Conservation (phyloP, 768 basidiomycete genomes). For the Phylloporus sp. region DNA sequence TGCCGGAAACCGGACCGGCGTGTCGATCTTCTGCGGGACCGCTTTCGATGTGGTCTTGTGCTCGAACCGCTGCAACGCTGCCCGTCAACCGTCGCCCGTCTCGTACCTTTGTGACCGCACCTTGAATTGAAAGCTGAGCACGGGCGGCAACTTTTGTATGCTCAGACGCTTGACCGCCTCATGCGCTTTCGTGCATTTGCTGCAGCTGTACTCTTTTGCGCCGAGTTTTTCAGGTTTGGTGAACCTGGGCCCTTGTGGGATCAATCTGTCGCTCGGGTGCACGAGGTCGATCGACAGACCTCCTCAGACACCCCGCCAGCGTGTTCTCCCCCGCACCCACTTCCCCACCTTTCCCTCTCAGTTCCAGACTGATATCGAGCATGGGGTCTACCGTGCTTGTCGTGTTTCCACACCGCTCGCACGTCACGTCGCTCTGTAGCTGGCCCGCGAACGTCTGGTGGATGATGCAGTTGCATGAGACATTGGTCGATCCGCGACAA, state of each 20-base stretch:
- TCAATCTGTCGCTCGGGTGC: neutral
- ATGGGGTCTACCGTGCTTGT: slow-evolving; percentile 84
- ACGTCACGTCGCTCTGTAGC: slow-evolving; percentile 84
- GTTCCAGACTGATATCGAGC: slow-evolving; percentile 84
- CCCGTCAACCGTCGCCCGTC: no score
- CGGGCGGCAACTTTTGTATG: slow-evolving; percentile 80
- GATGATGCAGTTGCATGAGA: slow-evolving; percentile 85
- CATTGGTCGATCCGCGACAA: slow-evolving; percentile 66
- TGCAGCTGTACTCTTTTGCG: slow-evolving; percentile 78
- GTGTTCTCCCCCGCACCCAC: slow-evolving; percentile 52
- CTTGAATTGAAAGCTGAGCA: slow-evolving; percentile 94
- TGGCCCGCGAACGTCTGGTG: slow-evolving; percentile 87
- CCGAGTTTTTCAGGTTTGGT: slow-evolving; percentile 83
- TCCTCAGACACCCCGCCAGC: slow-evolving; percentile 67
- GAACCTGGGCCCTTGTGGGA: slow-evolving; percentile 45
- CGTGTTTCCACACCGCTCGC: slow-evolving; percentile 75
- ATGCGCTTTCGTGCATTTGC: slow-evolving; percentile 72
- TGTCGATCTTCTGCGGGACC: slow-evolving; percentile 79
- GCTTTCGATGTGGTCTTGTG: slow-evolving; percentile 72
- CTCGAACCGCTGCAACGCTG: slow-evolving; percentile 76
- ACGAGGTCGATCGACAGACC: slow-evolving; percentile 37
- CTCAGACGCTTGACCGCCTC: slow-evolving; percentile 82
- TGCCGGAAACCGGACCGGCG: slow-evolving; percentile 75
- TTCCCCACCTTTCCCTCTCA: slow-evolving; percentile 53
- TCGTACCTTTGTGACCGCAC: slow-evolving; percentile 34